Conservation (phyloP, 805 yeast genomes). For the Yarrowia porcina region DNA sequence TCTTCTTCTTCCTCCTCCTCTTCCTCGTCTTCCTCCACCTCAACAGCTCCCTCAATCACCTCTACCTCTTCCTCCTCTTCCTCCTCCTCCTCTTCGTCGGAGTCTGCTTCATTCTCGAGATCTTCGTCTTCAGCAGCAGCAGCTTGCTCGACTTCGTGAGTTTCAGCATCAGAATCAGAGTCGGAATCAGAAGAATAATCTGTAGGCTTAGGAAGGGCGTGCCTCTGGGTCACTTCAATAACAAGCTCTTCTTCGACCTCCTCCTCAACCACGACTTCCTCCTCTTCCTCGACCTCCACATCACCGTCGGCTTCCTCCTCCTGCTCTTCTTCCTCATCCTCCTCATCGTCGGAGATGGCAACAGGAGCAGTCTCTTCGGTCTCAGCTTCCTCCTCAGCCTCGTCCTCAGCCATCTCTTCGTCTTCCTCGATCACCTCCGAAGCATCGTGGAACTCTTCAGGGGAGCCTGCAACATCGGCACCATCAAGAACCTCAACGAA, state of each 20-base stretch:
- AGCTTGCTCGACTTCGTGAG: background rate
- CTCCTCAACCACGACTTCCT: background rate
- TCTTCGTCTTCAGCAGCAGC: background rate
- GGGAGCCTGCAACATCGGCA: background rate
- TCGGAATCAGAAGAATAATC: background rate
- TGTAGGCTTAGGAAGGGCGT: too few relatives aligned
- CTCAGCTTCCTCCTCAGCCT: background rate
- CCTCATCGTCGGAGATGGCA: background rate
- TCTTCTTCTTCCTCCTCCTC: background rate
- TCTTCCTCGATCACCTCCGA: background rate
- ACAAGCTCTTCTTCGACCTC: background rate
- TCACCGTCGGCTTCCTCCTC: background rate
- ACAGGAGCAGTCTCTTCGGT: background rate
- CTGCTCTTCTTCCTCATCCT: background rate
- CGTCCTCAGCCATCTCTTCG: background rate
- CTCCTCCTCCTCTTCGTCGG: background rate
- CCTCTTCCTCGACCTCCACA: background rate
- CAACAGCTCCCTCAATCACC: background rate
- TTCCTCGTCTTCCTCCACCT: background rate
- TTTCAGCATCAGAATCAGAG: background rate
- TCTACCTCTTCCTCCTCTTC: background rate
- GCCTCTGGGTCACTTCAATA: background rate
- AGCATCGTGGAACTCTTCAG: background rate
- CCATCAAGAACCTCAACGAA: background rate
- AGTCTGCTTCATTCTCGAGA: background rate